Percentiles rank a stretch among this genome's conserved stretches.
Conservation (phyloP, 805 yeast species). For the Metschnikowia orientalis region DNA sequence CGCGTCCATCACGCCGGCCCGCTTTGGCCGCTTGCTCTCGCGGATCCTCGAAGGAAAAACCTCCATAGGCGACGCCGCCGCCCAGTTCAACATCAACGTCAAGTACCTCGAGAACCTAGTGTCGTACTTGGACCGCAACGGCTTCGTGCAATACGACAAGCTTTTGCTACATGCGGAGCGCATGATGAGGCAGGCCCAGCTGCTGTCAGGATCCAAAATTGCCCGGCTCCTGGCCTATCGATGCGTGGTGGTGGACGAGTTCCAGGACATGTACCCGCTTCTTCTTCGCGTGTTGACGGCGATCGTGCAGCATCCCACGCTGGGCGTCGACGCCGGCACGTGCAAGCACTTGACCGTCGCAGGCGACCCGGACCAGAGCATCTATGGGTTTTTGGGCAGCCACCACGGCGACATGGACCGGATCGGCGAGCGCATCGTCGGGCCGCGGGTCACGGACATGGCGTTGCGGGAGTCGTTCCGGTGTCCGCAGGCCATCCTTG, state of each 20-base stretch:
- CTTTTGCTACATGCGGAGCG: slow-evolving; percentile 29
- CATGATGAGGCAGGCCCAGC: slow-evolving; percentile 22
- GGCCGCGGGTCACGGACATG: slow-evolving; percentile 23
- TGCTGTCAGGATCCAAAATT: no score
- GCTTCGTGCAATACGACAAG: slow-evolving; percentile 35
- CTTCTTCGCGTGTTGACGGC: slow-evolving; percentile 42
- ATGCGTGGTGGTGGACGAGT: slow-evolving; percentile 62
- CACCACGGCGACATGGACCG: slow-evolving; percentile 31
- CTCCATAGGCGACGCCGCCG: slow-evolving; percentile 22
- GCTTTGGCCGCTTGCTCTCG: slow-evolving; percentile 24
- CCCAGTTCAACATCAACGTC: slow-evolving; percentile 21
- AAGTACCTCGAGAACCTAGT: slow-evolving; percentile 26
- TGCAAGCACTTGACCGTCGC: slow-evolving; percentile 57
- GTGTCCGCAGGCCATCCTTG: slow-evolving; percentile 53
- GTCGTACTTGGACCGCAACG: slow-evolving; percentile 28
- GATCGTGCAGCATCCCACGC: slow-evolving; percentile 34
- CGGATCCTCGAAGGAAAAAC: slow-evolving; percentile 21
- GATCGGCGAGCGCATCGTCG: slow-evolving; percentile 21
- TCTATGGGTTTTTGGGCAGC: slow-evolving; percentile 63
- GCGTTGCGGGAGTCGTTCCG: slow-evolving; percentile 53
- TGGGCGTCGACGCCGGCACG: slow-evolving; percentile 10
- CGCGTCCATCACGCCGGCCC: slow-evolving; percentile 21
- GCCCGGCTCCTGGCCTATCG: slow-evolving; percentile 24
- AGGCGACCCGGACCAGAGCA: slow-evolving; percentile 69
- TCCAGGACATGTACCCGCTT: slow-evolving; percentile 61